Evolutionary conservation across 257 asterid species (phyloP).

Genomic region (Ilex asprella): DNA sequence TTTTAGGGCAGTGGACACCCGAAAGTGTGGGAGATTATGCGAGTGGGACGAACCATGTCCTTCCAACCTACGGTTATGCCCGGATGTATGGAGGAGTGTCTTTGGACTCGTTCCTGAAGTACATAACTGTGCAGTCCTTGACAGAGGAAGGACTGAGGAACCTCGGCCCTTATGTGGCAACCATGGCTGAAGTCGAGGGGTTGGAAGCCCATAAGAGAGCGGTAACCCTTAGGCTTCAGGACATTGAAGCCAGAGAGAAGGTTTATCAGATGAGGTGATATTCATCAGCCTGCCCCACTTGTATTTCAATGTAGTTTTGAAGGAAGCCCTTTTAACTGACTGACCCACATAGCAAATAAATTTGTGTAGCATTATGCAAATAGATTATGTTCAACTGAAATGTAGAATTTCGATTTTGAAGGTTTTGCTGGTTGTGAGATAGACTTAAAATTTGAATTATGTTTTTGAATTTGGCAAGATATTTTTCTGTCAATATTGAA

Average conservation of each 20-base stretch:
- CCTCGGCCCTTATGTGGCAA: slow-evolving; percentile 88
- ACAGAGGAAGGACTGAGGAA: slow-evolving; percentile 82
- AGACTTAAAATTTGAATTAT: no score
- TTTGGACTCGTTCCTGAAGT: slow-evolving; percentile 83
- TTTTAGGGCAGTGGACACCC: slow-evolving; percentile 86
- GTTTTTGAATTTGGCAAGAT: no score
- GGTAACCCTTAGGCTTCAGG: slow-evolving; percentile 82
- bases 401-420: no score
- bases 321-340: not conserved
- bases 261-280: slow-evolving; percentile 11
- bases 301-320: not conserved
- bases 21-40: slow-evolving; percentile 96
- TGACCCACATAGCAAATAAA: no score
- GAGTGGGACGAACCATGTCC: slow-evolving; percentile 93
- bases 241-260: slow-evolving; percentile 49
- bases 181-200: slow-evolving; percentile 93
- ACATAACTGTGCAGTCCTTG: slow-evolving; percentile 81
- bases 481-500: no score
- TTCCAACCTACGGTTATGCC: slow-evolving; percentile 95
- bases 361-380: no score
- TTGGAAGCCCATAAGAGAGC: slow-evolving; percentile 97
- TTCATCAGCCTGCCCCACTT: not conserved
- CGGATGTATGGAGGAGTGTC: slow-evolving; percentile 89
- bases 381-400: no score
- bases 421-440: no score